Evolutionary conservation across 441 rosid species (phyloP).

Genomic region (Pelargonium citronellum): DNA sequence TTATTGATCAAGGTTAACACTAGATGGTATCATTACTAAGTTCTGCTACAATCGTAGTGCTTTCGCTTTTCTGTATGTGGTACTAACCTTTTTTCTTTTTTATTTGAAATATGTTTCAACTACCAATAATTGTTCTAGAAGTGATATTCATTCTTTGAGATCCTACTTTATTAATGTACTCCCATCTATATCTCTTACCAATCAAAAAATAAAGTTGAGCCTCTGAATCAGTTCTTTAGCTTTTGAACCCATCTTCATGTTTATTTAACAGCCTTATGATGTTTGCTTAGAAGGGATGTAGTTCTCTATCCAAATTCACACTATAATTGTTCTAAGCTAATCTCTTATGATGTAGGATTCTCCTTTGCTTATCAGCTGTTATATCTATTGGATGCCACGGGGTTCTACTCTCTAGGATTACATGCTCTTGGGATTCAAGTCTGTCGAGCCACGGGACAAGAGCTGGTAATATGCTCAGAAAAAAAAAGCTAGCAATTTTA

Average conservation of each 20-base stretch:
- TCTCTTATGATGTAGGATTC: background rate
- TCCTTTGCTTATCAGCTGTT: conserved; percentile 86
- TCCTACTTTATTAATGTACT: too few species aligned
- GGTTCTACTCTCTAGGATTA: conserved; percentile 85
- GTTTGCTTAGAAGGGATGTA: background rate
- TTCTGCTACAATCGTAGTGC: background rate
- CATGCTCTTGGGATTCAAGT: conserved; percentile 93
- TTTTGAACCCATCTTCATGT: background rate
- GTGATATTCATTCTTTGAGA: too few species aligned
- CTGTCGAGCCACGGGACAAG: conserved; percentile 99
- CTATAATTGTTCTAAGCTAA: background rate
- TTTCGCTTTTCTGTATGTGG: background rate
- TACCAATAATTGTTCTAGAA: background rate
- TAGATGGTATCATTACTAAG: background rate
- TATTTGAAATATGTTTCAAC: background rate
- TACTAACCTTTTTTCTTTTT: background rate
- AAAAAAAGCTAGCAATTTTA: background rate
- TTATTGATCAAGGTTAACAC: background rate
- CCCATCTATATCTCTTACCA: too few species aligned
- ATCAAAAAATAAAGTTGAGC: too few species aligned
- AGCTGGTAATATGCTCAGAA: conserved; percentile 53
- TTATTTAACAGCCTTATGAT: background rate
- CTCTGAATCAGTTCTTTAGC: background rate
- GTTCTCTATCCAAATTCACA: background rate
- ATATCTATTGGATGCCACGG: conserved; percentile 91